Base-by-base conservation (phyloP, 768 basidiomycete genomes). In the Hirschioporus abietinus region DNA sequence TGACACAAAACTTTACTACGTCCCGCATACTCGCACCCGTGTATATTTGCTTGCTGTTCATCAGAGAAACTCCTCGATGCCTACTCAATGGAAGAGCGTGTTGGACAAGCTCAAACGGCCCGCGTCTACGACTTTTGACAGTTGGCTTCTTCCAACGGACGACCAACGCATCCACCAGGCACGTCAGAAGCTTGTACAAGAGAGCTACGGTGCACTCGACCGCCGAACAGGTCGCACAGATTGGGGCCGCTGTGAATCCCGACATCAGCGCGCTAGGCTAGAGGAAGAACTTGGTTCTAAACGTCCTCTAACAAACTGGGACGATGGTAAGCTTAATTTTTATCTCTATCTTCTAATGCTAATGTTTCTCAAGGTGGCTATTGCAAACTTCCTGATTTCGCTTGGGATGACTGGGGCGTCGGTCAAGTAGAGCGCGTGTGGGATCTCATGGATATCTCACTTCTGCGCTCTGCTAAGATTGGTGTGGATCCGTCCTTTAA, bases 341-440 rank as follows among this genome's bases (percentile, higher is more conserved):
- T 63, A 67, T 42, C n/a, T 64, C 61, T 62, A 58, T 34, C 58
- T 35, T 4, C 9, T 42, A 9, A n/a, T 35, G 1, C 34, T 68
- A 15, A 18, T 60, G 63, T 24, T 27, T 35, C 52, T 65, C 7
- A 64, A 91, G 92, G 88, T 74, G 93, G 92, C 10, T 88, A 84
- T 69, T 95, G 92, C 73, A 93, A 90, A 73, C 78, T 96, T 65
- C 89, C 88, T 0, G 95, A 96, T 71, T 93, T 92, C 71, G 90
- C 90, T 34, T 98, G 96, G 96, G 86, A 88, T 66, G 95, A 97
- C 74, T 98, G 96, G 96, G 93, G 89, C 26, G 79, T 87, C n/a
- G 86, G 86, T 15, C 95, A 97, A 75, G 95, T 97, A 23, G 94
- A 97, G 73, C 88, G 96, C 35, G 96, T 98, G 4, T 92, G 93